Evolutionary conservation across 495 filamentous ascomycete genomes (phyloP), one percentile per base, ranked within the genome.

Genomic region (Alectoria sarmentosa): DNA sequence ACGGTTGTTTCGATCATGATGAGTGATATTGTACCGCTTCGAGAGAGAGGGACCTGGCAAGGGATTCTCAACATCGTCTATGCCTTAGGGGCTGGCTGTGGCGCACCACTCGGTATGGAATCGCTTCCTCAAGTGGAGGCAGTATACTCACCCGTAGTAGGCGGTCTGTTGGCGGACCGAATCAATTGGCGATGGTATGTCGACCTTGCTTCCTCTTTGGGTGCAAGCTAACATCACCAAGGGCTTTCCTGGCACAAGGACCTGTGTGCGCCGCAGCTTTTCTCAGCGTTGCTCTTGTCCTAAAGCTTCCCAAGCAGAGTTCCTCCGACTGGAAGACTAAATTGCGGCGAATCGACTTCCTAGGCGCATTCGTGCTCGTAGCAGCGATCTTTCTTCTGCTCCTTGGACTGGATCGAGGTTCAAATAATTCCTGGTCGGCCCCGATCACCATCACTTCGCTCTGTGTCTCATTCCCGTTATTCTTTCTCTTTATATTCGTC

Each of bases 11-110:
- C 76, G 62, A 93, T 96, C 59, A 73, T 96, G 38, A 74, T 96
- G 64, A 88, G 84, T 60, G 91, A 96, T 72, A 80, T 92, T 23
- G 81, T 95, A 6, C 80, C 89, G 13, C 77, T 96, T 59, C 79
- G 88, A n/a, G 85, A 92, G 60, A 74, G 90, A 66, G 91, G 89
- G 7, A 79, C 87, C 17, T 95, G 87, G 84, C 91, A 95, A 73
- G 90, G 91, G 26, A 83, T 92, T 56, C 78, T 93, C 68, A 95
- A 94, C 69, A 85, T 94, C 71, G 81, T 94, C 55, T 93, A 81
- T 69, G 86, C 90, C 2, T 74, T 78, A 66, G 91, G 91, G 26
- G 80, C 87, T 21, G 85, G 84, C 19, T 77, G 77, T 49, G 91
- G 91, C 19, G 91, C 85, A 28, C 90, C 90, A 0, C 68, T 96